Evolutionary conservation across 306 rosid species (phyloP).

Genomic region (Lagenaria siceraria): DNA sequence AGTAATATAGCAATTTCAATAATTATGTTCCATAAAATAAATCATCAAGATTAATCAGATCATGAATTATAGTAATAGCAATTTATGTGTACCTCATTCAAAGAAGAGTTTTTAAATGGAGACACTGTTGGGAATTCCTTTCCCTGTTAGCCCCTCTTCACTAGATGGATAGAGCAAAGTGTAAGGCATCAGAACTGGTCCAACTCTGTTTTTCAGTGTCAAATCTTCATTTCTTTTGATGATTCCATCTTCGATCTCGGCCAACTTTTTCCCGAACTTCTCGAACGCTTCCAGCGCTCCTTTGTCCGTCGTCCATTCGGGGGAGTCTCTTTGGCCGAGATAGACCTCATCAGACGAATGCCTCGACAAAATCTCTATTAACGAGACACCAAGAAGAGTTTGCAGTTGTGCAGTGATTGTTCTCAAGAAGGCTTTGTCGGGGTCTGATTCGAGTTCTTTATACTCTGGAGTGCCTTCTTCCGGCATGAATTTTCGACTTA

Average conservation of each 20-base stretch:
- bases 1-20: too few relatives aligned
- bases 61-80: background rate
- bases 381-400: constrained; percentile 25
- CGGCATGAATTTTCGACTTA: constrained; percentile 45
- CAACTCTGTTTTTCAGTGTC: constrained; percentile 43
- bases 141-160: constrained; percentile 49
- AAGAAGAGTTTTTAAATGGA: constrained; percentile 29
- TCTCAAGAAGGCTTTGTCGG: constrained; percentile 9
- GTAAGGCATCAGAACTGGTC: constrained; percentile 55
- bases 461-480: constrained; percentile 40
- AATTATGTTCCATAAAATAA: background rate
- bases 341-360: constrained; percentile 10
- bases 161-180: constrained; percentile 60
- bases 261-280: constrained; percentile 10
- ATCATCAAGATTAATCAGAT: background rate
- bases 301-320: constrained; percentile 51
- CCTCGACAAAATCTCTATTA: constrained; percentile 51
- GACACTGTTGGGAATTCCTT: constrained; percentile 83
- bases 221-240: constrained; percentile 31
- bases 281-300: constrained; percentile 37
- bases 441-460: constrained; percentile 29
- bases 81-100: background rate
- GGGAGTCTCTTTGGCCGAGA: constrained; percentile 16
- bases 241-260: constrained; percentile 37
- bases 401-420: constrained; percentile 37